Evolutionary conservation across 2,329 filamentous ascomycete species (phyloP).

Genomic region (Pseudogymnoascus sp.): DNA sequence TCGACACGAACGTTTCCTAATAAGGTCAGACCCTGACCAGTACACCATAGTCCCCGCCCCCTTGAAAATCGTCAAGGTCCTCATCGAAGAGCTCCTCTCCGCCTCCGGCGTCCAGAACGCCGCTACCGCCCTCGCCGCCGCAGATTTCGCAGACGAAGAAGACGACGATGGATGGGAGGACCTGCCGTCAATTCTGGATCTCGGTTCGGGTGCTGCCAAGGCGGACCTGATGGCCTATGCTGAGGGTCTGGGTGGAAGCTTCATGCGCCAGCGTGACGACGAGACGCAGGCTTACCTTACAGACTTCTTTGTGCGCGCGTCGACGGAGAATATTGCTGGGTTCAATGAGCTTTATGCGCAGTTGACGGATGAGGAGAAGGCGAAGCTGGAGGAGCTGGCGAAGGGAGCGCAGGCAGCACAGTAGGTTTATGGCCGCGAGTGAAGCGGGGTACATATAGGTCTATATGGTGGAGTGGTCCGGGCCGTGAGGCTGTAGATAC

Average conservation of each 20-base stretch:
- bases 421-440: background rate
- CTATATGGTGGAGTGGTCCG: background rate
- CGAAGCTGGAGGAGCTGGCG: slow-evolving; percentile 38
- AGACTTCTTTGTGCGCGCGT: slow-evolving; percentile 63
- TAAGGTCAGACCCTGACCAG: slow-evolving; percentile 65
- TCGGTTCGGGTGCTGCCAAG: slow-evolving; percentile 62
- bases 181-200: slow-evolving; percentile 61
- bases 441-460: background rate
- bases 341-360: slow-evolving; percentile 32
- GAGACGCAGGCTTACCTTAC: slow-evolving; percentile 81
- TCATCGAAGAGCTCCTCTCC: slow-evolving; percentile 83
- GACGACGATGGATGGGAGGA: slow-evolving; percentile 89
- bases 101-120: slow-evolving; percentile 61
- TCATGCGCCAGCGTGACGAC: slow-evolving; percentile 67
- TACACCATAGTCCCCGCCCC: slow-evolving; percentile 82
- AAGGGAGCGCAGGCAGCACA: slow-evolving; percentile 12
- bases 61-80: slow-evolving; percentile 92
- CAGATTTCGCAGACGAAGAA: slow-evolving; percentile 52
- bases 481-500: slow-evolving; percentile 1
- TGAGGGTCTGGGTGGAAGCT: slow-evolving; percentile 46
- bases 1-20: slow-evolving; percentile 18
- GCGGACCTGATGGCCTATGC: slow-evolving; percentile 74
- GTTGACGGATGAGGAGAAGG: slow-evolving; percentile 37
- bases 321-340: slow-evolving; percentile 29
- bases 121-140: slow-evolving; percentile 51